Base-by-base conservation (phyloP, 2,329 filamentous ascomycete species). In the Microcyclosporella mali region DNA sequence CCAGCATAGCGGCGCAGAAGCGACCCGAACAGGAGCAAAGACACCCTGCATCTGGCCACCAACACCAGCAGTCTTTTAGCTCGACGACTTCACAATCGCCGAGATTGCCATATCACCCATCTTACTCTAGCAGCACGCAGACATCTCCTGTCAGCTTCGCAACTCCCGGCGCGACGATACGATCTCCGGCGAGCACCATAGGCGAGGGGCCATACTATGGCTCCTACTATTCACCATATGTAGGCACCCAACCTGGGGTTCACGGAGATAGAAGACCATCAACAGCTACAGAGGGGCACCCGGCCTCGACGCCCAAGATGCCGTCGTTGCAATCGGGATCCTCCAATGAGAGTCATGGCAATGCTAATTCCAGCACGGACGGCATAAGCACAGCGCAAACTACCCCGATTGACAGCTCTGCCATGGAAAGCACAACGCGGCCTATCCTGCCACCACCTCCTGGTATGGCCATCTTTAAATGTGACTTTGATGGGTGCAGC, bases 401-500 rank as follows among this genome's bases (percentile, higher is more conserved):
- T 44, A 62, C 62, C n/a, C 62, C 63, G 0, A 55, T 56, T 15
- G 60, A 62, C 16, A 57, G 59, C 11, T 45, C 56, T 3, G 62
- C 43, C 21, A 25, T 61, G 52, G 34, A 51, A 42, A 32, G 50
- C 41, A 36, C 64, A 47, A 14, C 49, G 37, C 40, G 47, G 30
- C 50, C 52, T 3, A 46, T 56, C 15, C 43, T 56, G 16, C 59
- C 55, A 16, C 66, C 56, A 47, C 65, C 37, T 57, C 60, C 48
- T 55, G 67, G 33, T 54, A 69, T 51, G 64, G 66, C 66, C 3
- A 25, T 25, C 21, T 85, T 76, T 58, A 66, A 75, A 34, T 89
- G 84, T 61, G 65, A 56, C 68, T 68, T 73, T 59, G 66, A 71
- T 6, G 82, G 81, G 7, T 92, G 86, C 61, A 84, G 63, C 29